Evolutionary conservation across 768 basidiomycete genomes (phyloP), one percentile per base, ranked within the genome.

Genomic region (Collybiopsis confluens): DNA sequence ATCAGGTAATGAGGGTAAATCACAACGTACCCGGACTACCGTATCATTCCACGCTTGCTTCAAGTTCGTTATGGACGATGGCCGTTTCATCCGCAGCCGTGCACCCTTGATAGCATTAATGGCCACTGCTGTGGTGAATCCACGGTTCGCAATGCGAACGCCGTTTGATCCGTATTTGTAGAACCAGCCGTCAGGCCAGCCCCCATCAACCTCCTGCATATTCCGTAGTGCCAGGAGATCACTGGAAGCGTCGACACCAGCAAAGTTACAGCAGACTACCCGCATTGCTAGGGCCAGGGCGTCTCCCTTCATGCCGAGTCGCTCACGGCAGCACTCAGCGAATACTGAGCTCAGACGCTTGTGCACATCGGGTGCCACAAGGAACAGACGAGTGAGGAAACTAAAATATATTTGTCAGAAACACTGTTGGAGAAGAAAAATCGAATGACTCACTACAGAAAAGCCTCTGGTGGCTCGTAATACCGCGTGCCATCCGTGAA

Each of bases 281-380:
- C 82, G 79, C 78, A 81, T 80, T 0, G 80, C 76, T 1, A 83
- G 73, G 5, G 79, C 78, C n/a, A 82, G 64, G 1, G 81, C 70
- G 58, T 80, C 80, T 21, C 77, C 79, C 5, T 70, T 64, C 1
- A 67, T 70, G 7, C 80, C 80, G 20, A 78, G 70, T 4, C 77
- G 74, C 62, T 83, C 81, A 49, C 69, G 68, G 9, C 80, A 58
- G 7, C 80, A 73, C 55, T 73, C 75, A 21, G 67, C 68, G 54
- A 81, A 64, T 20, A 80, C 62, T 0, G 73, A 68, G 27, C 65
- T 68, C 55, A 80, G 57, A 13, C 66, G 60, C 16, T 60, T 59
- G 36, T 74, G 73, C 18, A 79, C 63, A 1, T 68, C 68, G 3
- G 62, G 69, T 62, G 40, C 56, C 62, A 20, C 64, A 60, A 20